Evolutionary conservation across 306 rosid genomes (phyloP), one percentile per base, ranked within the genome.

Genomic region (Pueraria montana): DNA sequence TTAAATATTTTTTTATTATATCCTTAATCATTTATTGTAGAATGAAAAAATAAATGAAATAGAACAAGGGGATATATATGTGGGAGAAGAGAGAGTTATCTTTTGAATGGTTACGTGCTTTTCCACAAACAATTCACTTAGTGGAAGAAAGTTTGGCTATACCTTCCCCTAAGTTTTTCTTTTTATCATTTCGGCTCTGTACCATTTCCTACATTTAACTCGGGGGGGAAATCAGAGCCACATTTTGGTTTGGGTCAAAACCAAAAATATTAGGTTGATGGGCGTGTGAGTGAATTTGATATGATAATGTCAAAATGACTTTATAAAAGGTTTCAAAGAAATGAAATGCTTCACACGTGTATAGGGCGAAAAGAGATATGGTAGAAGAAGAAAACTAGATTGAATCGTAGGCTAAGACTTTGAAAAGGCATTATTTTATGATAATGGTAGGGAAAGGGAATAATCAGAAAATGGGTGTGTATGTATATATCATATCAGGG

Each of bases 311-410:
- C 0, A 78, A 46, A 56, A 30, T 20, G 46, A 52, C 64, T 40
- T 84, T 63, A 70, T 6, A 18, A 72, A 80, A 18, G 46, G 58
- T 55, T 36, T 24, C 58, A 30, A 80, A 66, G 18, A 8, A 81
- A 27, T 12, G n/a, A 74, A 53, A 26, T 73, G 43, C 24, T 74
- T 26, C 59, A 81, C 80, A 62, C 79, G 50, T 42, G 70, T 63
- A 27, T 21, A 18, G 2, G 43, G 21, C 20, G 2, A 16, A 58
- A 56, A 46, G 70, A 7, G 49, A 14, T 12, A 49, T 14, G n/a
- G 34, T 24, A 38, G 14, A 8, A 30, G 66, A 48, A 23, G 20
- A 81, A 65, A 74, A 17, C 24, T n/a, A 70, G 46, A 58, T 53
- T 11, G 32, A 43, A 2, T 16, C 3, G 3, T 32, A 53, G 58